Evolutionary conservation across 257 asterid genomes (phyloP).

Genomic region (Cynanchum wilfordii): DNA sequence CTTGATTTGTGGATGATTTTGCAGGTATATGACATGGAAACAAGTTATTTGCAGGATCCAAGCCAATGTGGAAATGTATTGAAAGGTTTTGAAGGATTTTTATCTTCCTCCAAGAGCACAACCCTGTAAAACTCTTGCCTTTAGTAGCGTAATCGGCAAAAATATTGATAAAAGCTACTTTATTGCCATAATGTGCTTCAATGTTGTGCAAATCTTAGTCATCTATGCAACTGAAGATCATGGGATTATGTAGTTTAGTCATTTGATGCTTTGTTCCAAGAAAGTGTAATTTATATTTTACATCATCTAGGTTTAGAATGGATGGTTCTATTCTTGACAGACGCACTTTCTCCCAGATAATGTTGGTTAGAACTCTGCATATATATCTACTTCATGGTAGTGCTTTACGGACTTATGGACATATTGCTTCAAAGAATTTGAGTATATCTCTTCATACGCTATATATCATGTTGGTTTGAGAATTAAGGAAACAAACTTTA

Average conservation of each 20-base stretch:
- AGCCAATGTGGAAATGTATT: conserved; percentile 99
- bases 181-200: background rate
- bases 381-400: background rate
- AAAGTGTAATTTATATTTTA: background rate
- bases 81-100: conserved; percentile 98
- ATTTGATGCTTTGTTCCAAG: background rate
- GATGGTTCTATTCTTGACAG: background rate
- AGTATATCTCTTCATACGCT: background rate
- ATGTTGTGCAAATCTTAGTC: background rate
- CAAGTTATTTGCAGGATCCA: conserved; percentile 95
- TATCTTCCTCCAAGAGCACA: conserved; percentile 91
- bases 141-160: background rate
- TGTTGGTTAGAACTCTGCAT: background rate
- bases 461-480: background rate
- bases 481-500: background rate
- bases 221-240: background rate
- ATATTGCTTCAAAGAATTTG: background rate
- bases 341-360: background rate
- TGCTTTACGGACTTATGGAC: background rate
- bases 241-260: background rate
- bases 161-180: background rate
- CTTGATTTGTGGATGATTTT: conserved; percentile 4
- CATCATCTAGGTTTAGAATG: background rate
- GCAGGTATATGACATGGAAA: conserved; percentile 96
- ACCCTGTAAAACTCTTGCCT: conserved; percentile 49